Evolutionary conservation across 1,284 basidiomycete species (phyloP).

Genomic region (Ceratobasidium sp.): DNA sequence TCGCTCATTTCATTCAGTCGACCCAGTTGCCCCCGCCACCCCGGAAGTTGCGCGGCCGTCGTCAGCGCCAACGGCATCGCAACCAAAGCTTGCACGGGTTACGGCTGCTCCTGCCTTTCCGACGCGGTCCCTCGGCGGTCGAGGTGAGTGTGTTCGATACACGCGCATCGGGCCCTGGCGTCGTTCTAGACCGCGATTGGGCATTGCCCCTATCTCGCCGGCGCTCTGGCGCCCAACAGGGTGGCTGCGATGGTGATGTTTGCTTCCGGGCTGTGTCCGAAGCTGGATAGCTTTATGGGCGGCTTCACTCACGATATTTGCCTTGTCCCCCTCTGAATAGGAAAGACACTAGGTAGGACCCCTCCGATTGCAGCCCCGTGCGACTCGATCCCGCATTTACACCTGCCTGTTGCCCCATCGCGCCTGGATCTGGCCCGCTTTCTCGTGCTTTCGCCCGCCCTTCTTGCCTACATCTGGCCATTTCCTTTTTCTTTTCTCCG

Average conservation of each 20-base stretch:
- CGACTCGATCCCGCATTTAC: conserved; percentile 43
- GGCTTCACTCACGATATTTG: conserved; percentile 27
- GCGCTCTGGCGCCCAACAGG: conserved; percentile 25
- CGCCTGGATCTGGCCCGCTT: conserved; percentile 36
- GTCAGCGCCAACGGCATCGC: background rate
- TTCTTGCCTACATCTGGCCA: conserved; percentile 43
- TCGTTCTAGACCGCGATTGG: conserved; percentile 39
- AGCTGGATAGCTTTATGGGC: conserved; percentile 42
- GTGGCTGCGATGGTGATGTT: conserved; percentile 19
- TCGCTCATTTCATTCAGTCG: background rate
- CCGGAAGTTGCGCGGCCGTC: background rate
- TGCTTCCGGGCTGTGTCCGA: conserved; percentile 41
- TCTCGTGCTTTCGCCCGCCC: conserved; percentile 22
- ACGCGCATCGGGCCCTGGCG: conserved; percentile 23
- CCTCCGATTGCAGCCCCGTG: conserved; percentile 7
- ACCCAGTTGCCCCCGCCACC: background rate
- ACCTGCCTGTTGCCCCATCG: background rate
- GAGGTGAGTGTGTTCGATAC: conserved; percentile 29
- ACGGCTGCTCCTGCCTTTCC: conserved; percentile 5
- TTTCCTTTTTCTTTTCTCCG: conserved; percentile 31
- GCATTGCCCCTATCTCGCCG: conserved; percentile 45
- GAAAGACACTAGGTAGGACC: conserved; percentile 26
- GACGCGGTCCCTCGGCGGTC: background rate
- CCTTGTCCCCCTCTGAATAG: conserved; percentile 45
- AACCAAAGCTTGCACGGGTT: conserved; percentile 18